phyloP scores from a whole-genome alignment of 495 filamentous ascomycete species.

The Parachaetomium inaequale region DNA sequence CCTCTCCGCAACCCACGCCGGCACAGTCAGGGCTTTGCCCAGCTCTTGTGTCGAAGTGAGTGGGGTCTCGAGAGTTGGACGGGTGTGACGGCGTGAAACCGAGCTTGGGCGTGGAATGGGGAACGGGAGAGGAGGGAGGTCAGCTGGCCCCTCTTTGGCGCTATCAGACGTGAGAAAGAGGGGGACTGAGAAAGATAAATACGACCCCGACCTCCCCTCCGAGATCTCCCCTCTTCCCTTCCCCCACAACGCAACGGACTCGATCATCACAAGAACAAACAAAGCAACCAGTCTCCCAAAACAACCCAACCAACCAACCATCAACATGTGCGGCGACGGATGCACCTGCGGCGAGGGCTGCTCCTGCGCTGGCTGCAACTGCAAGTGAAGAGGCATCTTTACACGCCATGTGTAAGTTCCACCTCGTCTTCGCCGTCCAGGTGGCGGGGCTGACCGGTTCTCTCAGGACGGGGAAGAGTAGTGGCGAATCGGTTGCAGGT shows the following conservation, averaged over 20 bases:
- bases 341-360: slow-evolving; percentile 28
- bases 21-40: neutral
- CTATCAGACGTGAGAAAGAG: neutral
- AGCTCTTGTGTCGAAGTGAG: neutral
- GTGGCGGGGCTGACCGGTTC: neutral
- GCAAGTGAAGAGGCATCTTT: slow-evolving; percentile 16
- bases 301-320: slow-evolving; percentile 9
- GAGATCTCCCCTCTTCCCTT: neutral
- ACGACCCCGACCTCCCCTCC: neutral
- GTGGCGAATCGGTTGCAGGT: neutral
- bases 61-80: neutral
- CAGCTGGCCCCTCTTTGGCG: slow-evolving; percentile 2
- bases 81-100: neutral
- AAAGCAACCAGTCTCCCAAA: neutral
- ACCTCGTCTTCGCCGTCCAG: no score
- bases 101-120: neutral
- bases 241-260: neutral
- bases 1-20: neutral
- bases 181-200: slow-evolving; percentile 2
- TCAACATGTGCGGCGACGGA: slow-evolving; percentile 28
- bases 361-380: slow-evolving; percentile 28
- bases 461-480: neutral
- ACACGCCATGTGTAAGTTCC: neutral
- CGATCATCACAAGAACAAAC: neutral
- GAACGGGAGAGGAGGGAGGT: neutral